Conservation (phyloP, 129 eudicot species). For the Apium graveolens region DNA sequence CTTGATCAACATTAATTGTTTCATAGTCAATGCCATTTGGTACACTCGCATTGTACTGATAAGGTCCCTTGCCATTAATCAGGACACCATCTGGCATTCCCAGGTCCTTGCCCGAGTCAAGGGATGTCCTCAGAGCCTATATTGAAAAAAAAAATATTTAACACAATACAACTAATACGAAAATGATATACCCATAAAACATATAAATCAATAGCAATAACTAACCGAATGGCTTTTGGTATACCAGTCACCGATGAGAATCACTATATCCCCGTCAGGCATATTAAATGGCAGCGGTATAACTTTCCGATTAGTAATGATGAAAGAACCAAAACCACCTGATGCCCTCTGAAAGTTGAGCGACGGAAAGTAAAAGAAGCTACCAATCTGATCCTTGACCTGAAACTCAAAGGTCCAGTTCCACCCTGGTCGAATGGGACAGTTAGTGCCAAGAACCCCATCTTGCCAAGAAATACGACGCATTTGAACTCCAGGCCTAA, state of each 20-base stretch:
- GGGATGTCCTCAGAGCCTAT: conserved; percentile 56
- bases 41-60: conserved; percentile 61
- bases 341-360: conserved; percentile 80
- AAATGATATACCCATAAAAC: neutral
- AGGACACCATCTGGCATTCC: conserved; percentile 99
- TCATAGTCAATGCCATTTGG: conserved; percentile 69
- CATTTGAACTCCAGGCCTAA: conserved; percentile 91
- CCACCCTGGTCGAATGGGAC: conserved; percentile 78
- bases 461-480: conserved; percentile 93
- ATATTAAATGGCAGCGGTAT: conserved; percentile 55
- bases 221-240: conserved; percentile 65
- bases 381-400: conserved; percentile 95
- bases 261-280: conserved; percentile 78
- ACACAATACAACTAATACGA: no score
- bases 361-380: conserved; percentile 79
- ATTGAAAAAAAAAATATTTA: no score
- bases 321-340: conserved; percentile 85
- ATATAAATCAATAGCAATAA: neutral
- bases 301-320: conserved; percentile 49
- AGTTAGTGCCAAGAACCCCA: conserved; percentile 90
- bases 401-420: conserved; percentile 90
- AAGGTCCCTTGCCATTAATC: conserved; percentile 96
- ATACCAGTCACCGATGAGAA: conserved; percentile 94
- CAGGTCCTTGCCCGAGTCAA: conserved; percentile 66
- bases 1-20: conserved; percentile 87